Base-by-base conservation (phyloP, 305 asterid species). In the Fraxinus sp. region DNA sequence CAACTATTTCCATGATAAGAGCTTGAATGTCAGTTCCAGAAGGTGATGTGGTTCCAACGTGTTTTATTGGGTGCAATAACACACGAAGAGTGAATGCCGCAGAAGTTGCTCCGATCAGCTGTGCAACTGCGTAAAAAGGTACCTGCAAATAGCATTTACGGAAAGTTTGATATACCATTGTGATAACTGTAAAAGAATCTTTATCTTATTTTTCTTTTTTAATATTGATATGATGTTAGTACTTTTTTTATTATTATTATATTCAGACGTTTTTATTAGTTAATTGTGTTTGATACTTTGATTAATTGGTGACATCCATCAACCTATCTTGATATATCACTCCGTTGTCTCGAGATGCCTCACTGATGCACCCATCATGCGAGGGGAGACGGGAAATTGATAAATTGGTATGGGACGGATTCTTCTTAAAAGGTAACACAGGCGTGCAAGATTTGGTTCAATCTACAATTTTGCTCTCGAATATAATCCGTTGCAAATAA, bases 1-100 rank as follows among this genome's bases (percentile, higher is more conserved):
- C 93, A 0, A 95, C 91, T 0, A 91, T 88, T 84, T 95, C 98
- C 94, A 92, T 93, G 83, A 88, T 44, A 1, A 95, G 83, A 81
- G 98, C 95, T 83, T 95, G 98, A 73, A 89, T 10, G 33, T 84
- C 88, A 0, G 95, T 81, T 7, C 96, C 98, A 0, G 92, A 85
- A 13, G 97, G 98, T 0, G 95, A 80, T 3, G 98, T 95, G 5
- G 91, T 93, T 55, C 98, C 98, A 1, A 93, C 86, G 5, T 88
- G 90, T 86, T 87, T 88, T 1, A 95, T 91, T 0, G 98, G 98
- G 37, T 90, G 93, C 26, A 93, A 87, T 59, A 94, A 55, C 55
- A 87, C 33, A 0, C 86, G 90, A 13, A 93, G 91, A 0, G 93
- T 92, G 80, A 87, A 88, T 39, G 89, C 94, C 0, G 97, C 96